phyloP scores from a whole-genome alignment of 495 filamentous ascomycete species.

The Penicillium maclennaniae region DNA sequence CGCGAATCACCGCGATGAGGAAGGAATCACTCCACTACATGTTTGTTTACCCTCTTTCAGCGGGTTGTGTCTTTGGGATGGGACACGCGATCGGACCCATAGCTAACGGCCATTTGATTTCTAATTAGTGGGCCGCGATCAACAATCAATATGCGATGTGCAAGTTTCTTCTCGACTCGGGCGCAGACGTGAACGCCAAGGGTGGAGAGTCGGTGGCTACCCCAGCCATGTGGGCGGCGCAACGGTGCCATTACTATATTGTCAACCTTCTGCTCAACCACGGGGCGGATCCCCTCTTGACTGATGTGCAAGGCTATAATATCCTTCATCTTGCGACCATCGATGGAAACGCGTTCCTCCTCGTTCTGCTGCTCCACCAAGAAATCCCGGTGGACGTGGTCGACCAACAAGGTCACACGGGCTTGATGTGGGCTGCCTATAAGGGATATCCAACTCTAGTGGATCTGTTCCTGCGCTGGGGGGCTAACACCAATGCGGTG shows the following conservation, averaged over 20 bases:
- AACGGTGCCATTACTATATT: conserved; percentile 85
- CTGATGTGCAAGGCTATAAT: conserved; percentile 93
- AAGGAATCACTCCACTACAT: conserved; percentile 93
- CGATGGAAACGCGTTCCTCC: conserved; percentile 89
- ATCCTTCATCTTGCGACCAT: conserved; percentile 95
- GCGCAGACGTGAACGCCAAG: conserved; percentile 89
- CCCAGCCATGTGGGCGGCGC: conserved; percentile 93
- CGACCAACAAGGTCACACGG: conserved; percentile 85
- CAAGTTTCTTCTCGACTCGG: conserved; percentile 85
- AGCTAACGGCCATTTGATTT: conserved; percentile 2
- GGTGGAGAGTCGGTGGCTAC: conserved; percentile 92
- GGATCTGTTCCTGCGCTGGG: conserved; percentile 91
- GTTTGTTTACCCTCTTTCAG: conserved; percentile 48
- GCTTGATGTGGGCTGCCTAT: conserved; percentile 97
- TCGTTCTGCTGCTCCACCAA: conserved; percentile 85
- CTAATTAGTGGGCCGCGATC: conserved; percentile 90
- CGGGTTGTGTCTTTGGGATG: neutral
- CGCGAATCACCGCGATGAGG: conserved; percentile 76
- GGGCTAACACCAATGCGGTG: conserved; percentile 82
- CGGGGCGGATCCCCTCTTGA: conserved; percentile 84
- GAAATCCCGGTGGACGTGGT: conserved; percentile 88
- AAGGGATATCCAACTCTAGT: conserved; percentile 90
- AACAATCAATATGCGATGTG: conserved; percentile 97
- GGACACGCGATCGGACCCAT: neutral
- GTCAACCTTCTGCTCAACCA: conserved; percentile 76